phyloP scores from a whole-genome alignment of 129 eudicot species.

The Gnaphalium uliginosum region DNA sequence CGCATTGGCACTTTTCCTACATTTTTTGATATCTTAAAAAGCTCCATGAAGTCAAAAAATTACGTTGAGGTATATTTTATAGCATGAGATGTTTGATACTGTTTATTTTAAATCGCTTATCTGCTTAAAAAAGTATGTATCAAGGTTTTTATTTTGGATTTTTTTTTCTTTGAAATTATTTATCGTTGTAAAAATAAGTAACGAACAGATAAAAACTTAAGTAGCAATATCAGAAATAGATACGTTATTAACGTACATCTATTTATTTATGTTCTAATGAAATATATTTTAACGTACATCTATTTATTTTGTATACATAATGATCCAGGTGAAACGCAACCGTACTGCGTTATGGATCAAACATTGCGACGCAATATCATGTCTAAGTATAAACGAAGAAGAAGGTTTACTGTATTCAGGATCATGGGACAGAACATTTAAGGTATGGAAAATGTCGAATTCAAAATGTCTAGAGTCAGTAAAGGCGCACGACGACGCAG shows the following conservation, averaged over 20 bases:
- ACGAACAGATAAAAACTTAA: not conserved
- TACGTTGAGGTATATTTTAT: constrained; percentile 39
- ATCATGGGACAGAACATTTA: constrained; percentile 61
- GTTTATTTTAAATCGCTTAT: not conserved
- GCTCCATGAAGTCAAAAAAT: constrained; percentile 51
- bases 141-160: too few relatives aligned
- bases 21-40: constrained; percentile 41
- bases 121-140: not conserved
- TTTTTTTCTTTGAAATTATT: too few relatives aligned
- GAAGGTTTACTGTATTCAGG: constrained; percentile 52
- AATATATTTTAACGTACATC: not conserved
- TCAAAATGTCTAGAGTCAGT: constrained; percentile 56
- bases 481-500: constrained; percentile 52
- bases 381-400: constrained; percentile 43
- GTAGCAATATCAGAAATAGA: too few relatives aligned
- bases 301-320: not conserved
- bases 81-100: not conserved
- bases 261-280: not conserved
- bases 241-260: not conserved
- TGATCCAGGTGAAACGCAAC: constrained; percentile 30
- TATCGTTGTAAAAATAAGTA: too few relatives aligned
- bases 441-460: constrained; percentile 52
- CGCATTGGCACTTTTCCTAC: constrained; percentile 49
- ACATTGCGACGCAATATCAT: constrained; percentile 59
- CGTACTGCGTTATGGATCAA: constrained; percentile 49